Conservation (phyloP, 2,329 filamentous ascomycete species). For the Fusarium equiseti region DNA sequence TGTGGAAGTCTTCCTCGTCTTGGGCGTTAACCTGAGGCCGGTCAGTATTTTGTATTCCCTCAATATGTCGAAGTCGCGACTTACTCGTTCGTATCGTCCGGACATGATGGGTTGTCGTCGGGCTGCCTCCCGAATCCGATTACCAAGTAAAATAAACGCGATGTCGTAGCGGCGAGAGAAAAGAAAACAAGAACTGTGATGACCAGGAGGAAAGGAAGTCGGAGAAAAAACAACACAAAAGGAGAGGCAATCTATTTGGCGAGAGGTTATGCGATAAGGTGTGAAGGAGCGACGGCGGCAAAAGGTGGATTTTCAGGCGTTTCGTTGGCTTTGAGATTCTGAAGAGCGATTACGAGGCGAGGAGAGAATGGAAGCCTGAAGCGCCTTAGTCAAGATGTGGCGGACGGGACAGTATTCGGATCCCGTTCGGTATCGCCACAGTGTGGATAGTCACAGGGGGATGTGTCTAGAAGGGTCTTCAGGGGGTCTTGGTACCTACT, state of each 20-base stretch:
- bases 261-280: conserved; percentile 20
- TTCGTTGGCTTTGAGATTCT: conserved; percentile 26
- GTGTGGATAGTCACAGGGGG: conserved; percentile 21
- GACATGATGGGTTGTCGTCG: conserved; percentile 59
- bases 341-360: conserved; percentile 35
- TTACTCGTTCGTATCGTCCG: conserved; percentile 69
- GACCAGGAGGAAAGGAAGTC: neutral
- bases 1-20: conserved; percentile 65
- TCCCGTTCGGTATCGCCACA: conserved; percentile 26
- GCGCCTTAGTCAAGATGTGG: conserved; percentile 23
- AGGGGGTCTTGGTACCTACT: conserved; percentile 1
- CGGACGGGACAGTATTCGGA: conserved; percentile 22
- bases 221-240: conserved; percentile 13
- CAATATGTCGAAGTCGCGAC: conserved; percentile 29
- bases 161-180: conserved; percentile 12
- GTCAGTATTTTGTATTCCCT: conserved; percentile 7
- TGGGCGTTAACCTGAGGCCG: conserved; percentile 66
- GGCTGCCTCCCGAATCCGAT: conserved; percentile 44
- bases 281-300: conserved; percentile 41
- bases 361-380: conserved; percentile 28
- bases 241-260: conserved; percentile 24
- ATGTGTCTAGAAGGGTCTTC: conserved; percentile 5
- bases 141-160: conserved; percentile 19
- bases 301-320: conserved; percentile 1
- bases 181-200: neutral